A percentile compares a stretch with the other conserved stretches of the same genome.
Evolutionary conservation across 208 protist species (phyloP).

Genomic region (Acanthamoeba healyi): DNA sequence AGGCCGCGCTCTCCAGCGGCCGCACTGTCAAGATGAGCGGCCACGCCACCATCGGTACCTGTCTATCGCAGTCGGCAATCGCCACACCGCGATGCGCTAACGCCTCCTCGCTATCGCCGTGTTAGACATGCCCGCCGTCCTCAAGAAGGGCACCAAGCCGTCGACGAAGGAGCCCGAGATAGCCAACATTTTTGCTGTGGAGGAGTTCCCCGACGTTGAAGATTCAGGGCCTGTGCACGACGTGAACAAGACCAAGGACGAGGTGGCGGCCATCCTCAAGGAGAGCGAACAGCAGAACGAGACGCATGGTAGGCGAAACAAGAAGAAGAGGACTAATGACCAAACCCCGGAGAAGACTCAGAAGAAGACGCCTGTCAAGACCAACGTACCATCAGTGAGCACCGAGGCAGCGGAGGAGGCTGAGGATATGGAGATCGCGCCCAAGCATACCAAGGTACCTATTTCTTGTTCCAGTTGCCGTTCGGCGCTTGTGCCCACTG

Average conservation of each 20-base stretch:
- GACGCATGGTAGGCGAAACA: not conserved
- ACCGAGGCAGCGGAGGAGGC: not conserved
- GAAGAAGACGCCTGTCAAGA: not conserved
- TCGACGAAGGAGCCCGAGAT: slow-evolving; percentile 2
- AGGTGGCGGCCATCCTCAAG: slow-evolving; percentile 51
- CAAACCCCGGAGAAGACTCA: not conserved
- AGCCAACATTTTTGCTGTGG: slow-evolving; percentile 54
- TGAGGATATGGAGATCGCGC: not conserved
- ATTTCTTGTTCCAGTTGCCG: no score
- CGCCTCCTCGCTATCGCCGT: not conserved
- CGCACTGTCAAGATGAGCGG: slow-evolving; percentile 52
- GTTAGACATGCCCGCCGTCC: not conserved
- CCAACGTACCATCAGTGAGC: not conserved
- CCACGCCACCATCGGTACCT: slow-evolving; percentile 36
- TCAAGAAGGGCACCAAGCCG: slow-evolving; percentile 12
- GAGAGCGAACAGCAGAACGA: not conserved
- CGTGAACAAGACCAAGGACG: slow-evolving; percentile 30
- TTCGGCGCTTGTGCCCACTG: no score
- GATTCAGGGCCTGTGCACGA: slow-evolving; percentile 47
- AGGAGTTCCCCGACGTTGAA: slow-evolving; percentile 59
- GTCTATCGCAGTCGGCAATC: not conserved
- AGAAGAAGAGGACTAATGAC: slow-evolving; percentile 45
- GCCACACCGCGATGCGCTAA: not conserved
- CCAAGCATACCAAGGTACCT: no score
- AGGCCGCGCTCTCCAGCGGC: slow-evolving; percentile 51